These are phyloP conservation scores for Prunus armeniaca DNA, from an alignment of 306 rosid species.

Conservation along the genomic window DNA sequence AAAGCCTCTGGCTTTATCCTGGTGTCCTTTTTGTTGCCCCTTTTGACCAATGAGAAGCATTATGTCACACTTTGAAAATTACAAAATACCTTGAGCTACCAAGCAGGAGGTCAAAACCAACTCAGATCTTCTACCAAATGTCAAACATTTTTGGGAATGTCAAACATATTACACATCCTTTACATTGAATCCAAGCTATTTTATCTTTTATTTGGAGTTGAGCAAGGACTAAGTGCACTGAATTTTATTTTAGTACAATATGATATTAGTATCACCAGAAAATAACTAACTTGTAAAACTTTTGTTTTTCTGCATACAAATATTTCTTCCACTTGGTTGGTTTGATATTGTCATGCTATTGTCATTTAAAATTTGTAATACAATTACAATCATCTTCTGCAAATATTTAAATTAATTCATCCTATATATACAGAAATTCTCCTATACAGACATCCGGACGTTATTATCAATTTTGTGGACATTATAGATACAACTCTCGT, in stretches of 20 bases:
- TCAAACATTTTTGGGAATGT: constrained; percentile 30
- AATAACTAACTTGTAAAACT: neutral
- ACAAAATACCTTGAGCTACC: constrained; percentile 36
- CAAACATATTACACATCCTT: neutral
- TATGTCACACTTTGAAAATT: constrained; percentile 41
- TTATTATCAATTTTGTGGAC: too few species aligned
- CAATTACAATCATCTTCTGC: too few species aligned
- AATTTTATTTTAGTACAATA: neutral
- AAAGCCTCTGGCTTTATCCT: constrained; percentile 26
- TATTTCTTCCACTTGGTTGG: too few species aligned
- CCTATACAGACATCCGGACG: too few species aligned
- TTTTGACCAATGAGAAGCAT: constrained; percentile 28
- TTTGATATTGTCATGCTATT: too few species aligned
- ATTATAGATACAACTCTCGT: too few species aligned
- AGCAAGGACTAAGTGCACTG: neutral
- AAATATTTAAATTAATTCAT: too few species aligned
- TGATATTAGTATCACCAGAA: neutral
- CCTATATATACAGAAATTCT: too few species aligned
- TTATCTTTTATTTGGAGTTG: neutral
- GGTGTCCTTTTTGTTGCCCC: constrained; percentile 21
- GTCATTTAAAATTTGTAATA: too few species aligned
- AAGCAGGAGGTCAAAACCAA: constrained; percentile 47
- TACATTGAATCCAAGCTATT: neutral
- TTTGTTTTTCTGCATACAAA: neutral
- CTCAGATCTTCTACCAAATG: constrained; percentile 30